Base-by-base conservation (phyloP, 2,329 filamentous ascomycete genomes). In the Davidsoniella virescens region DNA sequence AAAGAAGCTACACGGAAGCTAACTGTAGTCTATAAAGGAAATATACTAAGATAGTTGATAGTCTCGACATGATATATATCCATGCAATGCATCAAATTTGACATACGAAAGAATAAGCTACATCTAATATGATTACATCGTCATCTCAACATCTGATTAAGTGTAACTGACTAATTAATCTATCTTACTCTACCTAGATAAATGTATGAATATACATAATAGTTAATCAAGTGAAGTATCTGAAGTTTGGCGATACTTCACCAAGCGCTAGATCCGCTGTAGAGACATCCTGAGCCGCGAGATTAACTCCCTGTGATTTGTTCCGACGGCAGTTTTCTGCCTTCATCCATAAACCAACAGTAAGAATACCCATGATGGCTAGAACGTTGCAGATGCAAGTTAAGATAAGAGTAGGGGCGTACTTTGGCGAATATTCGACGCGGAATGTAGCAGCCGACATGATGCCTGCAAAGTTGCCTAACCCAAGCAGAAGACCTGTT, bases 401-500 rank as follows among this genome's bases (percentile, higher is more conserved):
- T 9, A 46, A 26, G 5, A 67, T 64, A 5, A 73, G 57, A 1
- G 68, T 72, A 0, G 70, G 70, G 1, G 66, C 60, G 53, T 72
- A 72, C 49, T 65, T 65, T 0, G 71, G 71, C 1, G 70, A 69
- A 55, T 70, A 72, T 47, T 67, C 63, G 0, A 63, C 64, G 6
- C 69, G 62, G 50, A 73, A 73, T 0, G 67, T 72, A 1, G 63
- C 67, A 6, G 61, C 62, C 2, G 56, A 64, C n/a, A 73, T 50
- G 12, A 73, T 66, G 0, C 70, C 70, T 0, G 64, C 69, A 2
- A 73, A 52, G 52, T 74, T 74, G 0, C 68, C 69, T 6, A 73
- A 56, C 0, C 68, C 70, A 5, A 70, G 69, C 1, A 70, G 60
- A 12, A 72, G 58, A 0, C 66, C 70, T 5, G 36, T 40, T 4